Percentiles rank a stretch among this genome's conserved stretches.
Conservation (phyloP, 805 yeast genomes). For the Barnettozyma vustinii region DNA sequence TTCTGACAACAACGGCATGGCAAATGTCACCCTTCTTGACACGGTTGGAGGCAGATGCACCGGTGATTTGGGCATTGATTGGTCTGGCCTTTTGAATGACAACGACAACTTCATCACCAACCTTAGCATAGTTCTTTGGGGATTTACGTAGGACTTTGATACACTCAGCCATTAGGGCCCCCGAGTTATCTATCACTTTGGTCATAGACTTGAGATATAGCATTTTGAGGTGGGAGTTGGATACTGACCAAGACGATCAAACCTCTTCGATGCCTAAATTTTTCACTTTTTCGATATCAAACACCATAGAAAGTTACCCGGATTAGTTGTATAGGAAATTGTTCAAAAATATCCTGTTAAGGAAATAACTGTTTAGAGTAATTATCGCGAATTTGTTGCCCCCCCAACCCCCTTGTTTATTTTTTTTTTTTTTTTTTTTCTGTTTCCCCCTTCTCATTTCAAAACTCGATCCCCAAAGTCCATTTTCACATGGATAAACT, state of each 20-base stretch:
- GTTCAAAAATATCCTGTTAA: neutral
- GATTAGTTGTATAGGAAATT: neutral
- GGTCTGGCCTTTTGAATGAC: constrained; percentile 92
- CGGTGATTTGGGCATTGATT: constrained; percentile 61
- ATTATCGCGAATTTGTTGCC: neutral
- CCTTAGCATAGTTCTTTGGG: constrained; percentile 74
- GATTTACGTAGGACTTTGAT: constrained; percentile 90
- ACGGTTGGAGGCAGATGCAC: constrained; percentile 67
- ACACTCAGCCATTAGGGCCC: constrained; percentile 92
- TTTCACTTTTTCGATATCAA: neutral
- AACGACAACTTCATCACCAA: constrained; percentile 91
- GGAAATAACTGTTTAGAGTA: neutral
- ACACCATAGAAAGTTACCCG: neutral
- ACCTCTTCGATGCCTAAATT: neutral
- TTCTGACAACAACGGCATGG: constrained; percentile 92
- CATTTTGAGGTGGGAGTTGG: constrained; percentile 38
- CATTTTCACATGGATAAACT: no score
- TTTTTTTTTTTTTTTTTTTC: no score
- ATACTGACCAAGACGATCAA: no score
- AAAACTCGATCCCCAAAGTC: no score
- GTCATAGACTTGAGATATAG: constrained; percentile 81
- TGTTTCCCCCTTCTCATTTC: no score
- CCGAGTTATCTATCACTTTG: constrained; percentile 92
- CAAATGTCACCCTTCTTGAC: constrained; percentile 94
- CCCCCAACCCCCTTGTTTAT: no score